A percentile compares a stretch with the other conserved stretches of the same genome.
These are phyloP conservation scores for Pichia sp. DNA, from an alignment of 1,139 yeast species.

Conservation along the genomic window DNA sequence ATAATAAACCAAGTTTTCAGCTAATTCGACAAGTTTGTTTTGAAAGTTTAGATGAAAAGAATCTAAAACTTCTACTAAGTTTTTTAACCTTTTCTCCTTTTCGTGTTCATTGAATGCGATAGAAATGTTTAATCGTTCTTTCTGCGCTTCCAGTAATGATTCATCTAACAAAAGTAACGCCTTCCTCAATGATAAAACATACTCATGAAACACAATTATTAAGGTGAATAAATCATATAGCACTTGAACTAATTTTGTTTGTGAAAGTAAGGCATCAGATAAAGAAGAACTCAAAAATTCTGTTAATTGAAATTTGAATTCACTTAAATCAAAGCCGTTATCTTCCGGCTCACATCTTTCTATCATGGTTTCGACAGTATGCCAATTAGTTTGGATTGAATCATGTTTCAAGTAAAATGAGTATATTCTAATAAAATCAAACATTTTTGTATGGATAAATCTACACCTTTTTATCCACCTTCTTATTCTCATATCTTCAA, in stretches of 20 bases:
- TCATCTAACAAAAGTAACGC: constrained; percentile 48
- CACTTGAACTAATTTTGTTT: constrained; percentile 46
- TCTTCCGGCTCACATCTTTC: constrained; percentile 21
- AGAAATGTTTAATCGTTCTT: constrained; percentile 5
- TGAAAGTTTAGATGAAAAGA: constrained; percentile 52
- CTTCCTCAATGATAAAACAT: constrained; percentile 48
- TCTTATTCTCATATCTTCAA: constrained; percentile 37
- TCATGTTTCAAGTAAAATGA: constrained; percentile 52
- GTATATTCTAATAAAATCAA: constrained; percentile 50
- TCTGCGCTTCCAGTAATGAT: constrained; percentile 37
- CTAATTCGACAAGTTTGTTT: constrained; percentile 46
- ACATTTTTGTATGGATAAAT: constrained; percentile 56
- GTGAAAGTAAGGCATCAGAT: constrained; percentile 63
- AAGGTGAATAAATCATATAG: constrained; percentile 41
- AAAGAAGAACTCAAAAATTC: constrained; percentile 58
- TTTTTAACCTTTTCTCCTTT: constrained; percentile 29
- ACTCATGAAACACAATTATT: constrained; percentile 49
- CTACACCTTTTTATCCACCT: constrained; percentile 57
- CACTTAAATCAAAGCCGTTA: constrained; percentile 40
- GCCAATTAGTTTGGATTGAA: constrained; percentile 55
- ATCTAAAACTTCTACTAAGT: constrained; percentile 42
- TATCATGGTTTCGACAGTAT: constrained; percentile 32
- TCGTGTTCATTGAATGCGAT: not conserved
- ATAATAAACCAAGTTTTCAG: constrained; percentile 46
- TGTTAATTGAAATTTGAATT: constrained; percentile 45